Evolutionary conservation across 2,329 filamentous ascomycete genomes (phyloP), one percentile per base, ranked within the genome.

Genomic region (Teratosphaeria gauchensis): DNA sequence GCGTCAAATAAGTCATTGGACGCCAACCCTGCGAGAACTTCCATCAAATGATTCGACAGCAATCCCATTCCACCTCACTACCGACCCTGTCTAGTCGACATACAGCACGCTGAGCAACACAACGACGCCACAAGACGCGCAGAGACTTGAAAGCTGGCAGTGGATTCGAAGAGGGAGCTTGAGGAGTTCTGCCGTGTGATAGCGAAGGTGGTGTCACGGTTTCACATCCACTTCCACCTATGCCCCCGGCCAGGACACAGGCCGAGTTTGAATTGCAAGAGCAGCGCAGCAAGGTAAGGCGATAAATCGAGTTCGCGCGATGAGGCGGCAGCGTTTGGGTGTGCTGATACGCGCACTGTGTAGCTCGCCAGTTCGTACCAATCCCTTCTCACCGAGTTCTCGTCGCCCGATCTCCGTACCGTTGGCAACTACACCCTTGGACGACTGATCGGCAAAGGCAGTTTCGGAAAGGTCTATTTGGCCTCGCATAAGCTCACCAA

Each of bases 391-490:
- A 96, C 90, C 78, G 92, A 97, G 77, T 99, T 99, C 78, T 87
- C 90, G 61, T 90, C 89, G 67, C 88, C 88, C 72, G 92, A 99
- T 65, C 84, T 99, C 65, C 87, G 88, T 69, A 90, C 87, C 57
- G 94, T 99, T 61, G 94, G 94, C 66, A 97, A 96, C 77, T 99
- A 99, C 75, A 87, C 86, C 38, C 82, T 99, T 59, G 94, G 94
- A 53, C 86, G 86, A 60, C 80, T 99, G 59, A 96, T 99, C 72
- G 94, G 94, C 65, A 99, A 97, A 73, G 94, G 94, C 59, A 96
- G 92, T 63, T 99, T 99, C 75, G 94, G 94, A 69, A 97, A 96
- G 77, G 94, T 99, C 69, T 99, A 99, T 74, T 82, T 99, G 60
- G 94, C 92, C 59, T 85, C 87, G 53, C 94, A 99, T 75, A 97